phyloP scores from a whole-genome alignment of 192 early-diverging fungal species.

The Entrophospora sp. region DNA sequence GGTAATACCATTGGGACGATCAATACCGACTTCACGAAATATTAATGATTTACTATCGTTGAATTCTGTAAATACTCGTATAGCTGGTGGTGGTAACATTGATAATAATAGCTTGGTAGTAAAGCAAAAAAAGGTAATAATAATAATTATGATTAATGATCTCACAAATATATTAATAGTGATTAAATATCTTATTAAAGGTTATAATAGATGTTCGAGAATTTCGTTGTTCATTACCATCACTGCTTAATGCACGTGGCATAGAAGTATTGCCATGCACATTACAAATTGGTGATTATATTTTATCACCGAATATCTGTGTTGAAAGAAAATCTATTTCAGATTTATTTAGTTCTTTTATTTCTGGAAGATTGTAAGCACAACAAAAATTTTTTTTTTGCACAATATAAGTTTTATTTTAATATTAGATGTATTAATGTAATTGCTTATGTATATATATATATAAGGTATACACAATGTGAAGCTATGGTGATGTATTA shows the following conservation, averaged over 20 bases:
- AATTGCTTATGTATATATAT: no score
- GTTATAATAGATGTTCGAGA: constrained; percentile 90
- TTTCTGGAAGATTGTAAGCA: constrained; percentile 70
- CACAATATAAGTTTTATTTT: no score
- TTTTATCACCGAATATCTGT: constrained; percentile 74
- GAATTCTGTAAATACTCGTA: constrained; percentile 45
- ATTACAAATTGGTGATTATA: constrained; percentile 88
- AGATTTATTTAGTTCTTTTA: constrained; percentile 79
- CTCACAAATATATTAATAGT: no score
- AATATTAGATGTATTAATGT: no score
- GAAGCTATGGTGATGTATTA: constrained; percentile 86
- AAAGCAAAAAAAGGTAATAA: no score
- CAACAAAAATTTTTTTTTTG: neutral
- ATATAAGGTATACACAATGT: constrained; percentile 64
- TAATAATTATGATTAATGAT: no score
- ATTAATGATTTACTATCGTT: constrained; percentile 20
- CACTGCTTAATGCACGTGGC: constrained; percentile 68
- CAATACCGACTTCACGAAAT: neutral
- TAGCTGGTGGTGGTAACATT: constrained; percentile 48
- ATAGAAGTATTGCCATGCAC: constrained; percentile 75
- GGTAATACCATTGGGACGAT: constrained; percentile 63
- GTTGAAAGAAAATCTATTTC: constrained; percentile 89
- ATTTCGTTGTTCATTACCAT: constrained; percentile 85
- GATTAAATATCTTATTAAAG: neutral
- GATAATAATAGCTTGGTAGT: no score